Conservation (phyloP, 1,139 yeast species). For the Taiozyma onychis region DNA sequence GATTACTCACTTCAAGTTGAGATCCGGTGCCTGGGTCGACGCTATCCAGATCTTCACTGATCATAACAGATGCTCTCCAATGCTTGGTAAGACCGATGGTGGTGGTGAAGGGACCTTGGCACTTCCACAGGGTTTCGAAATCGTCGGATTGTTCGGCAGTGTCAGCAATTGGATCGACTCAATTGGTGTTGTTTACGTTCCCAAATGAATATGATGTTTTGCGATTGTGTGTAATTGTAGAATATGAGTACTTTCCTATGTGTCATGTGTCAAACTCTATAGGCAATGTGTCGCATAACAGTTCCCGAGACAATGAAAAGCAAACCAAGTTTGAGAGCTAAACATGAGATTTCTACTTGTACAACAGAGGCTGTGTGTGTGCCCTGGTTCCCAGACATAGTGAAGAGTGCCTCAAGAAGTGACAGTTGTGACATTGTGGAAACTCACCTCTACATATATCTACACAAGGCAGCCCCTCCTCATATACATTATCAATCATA, state of each 20-base stretch:
- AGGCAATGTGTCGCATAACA: not conserved
- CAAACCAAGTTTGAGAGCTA: not conserved
- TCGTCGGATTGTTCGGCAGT: slow-evolving; percentile 68
- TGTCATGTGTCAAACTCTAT: not conserved
- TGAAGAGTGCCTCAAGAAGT: not conserved
- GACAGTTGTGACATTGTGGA: not conserved
- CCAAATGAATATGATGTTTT: slow-evolving; percentile 1
- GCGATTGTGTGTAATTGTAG: not conserved
- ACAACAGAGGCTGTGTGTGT: too few species aligned
- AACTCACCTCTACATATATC: too few species aligned
- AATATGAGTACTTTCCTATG: too few species aligned
- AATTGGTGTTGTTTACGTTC: slow-evolving; percentile 44
- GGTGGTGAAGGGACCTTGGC: slow-evolving; percentile 58
- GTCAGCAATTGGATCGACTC: slow-evolving; percentile 68
- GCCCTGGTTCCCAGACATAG: not conserved
- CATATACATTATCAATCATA: not conserved
- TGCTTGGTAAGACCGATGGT: slow-evolving; percentile 61
- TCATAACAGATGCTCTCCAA: slow-evolving; percentile 44
- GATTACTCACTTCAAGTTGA: slow-evolving; percentile 52
- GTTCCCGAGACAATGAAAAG: not conserved
- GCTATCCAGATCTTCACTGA: slow-evolving; percentile 62
- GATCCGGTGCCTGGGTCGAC: slow-evolving; percentile 89
- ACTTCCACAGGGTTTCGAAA: slow-evolving; percentile 51
- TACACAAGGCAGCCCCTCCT: too few species aligned
- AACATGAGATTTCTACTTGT: too few species aligned